These are phyloP conservation scores for Fonsecaea erecta DNA, from an alignment of 2,329 filamentous ascomycete species.

Conservation along the genomic window DNA sequence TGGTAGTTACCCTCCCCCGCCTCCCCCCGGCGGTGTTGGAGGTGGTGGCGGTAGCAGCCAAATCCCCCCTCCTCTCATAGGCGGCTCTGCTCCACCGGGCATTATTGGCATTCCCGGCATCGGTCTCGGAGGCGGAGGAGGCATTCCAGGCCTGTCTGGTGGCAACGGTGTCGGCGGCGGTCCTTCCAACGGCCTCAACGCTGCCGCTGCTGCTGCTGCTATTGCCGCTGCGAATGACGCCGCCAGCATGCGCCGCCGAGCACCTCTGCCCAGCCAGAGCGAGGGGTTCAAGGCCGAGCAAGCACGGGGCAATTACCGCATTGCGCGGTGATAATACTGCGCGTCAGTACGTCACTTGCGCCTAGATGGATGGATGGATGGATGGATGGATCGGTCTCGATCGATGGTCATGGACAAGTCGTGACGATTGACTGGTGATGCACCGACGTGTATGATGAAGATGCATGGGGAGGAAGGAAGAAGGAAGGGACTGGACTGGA, in stretches of 20 bases:
- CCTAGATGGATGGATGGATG: too few species aligned
- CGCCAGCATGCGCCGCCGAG: constrained; percentile 53
- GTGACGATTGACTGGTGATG: too few species aligned
- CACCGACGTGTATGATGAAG: too few species aligned
- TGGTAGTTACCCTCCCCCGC: constrained; percentile 63
- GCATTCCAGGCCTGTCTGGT: constrained; percentile 41
- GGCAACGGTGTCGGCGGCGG: constrained; percentile 27
- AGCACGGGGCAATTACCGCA: constrained; percentile 58
- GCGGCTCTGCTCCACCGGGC: constrained; percentile 31
- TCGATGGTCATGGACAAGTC: too few species aligned
- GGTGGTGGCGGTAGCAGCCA: too few species aligned
- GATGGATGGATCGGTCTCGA: too few species aligned
- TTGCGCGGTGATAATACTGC: constrained; percentile 42
- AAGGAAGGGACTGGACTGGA: too few species aligned
- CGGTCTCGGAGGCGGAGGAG: constrained; percentile 38
- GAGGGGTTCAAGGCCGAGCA: constrained; percentile 81
- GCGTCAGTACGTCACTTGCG: too few species aligned
- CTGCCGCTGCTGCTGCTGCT: constrained; percentile 45
- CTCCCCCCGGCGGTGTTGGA: constrained; percentile 57
- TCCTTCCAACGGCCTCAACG: constrained; percentile 38
- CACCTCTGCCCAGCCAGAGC: constrained; percentile 79
- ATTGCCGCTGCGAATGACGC: constrained; percentile 34
- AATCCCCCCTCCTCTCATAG: not conserved
- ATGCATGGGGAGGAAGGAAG: too few species aligned
- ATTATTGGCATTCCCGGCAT: constrained; percentile 47